Evolutionary conservation across 2,329 filamentous ascomycete species (phyloP), one percentile per base, ranked within the genome.

Genomic region (Pseudocercospora cruenta): DNA sequence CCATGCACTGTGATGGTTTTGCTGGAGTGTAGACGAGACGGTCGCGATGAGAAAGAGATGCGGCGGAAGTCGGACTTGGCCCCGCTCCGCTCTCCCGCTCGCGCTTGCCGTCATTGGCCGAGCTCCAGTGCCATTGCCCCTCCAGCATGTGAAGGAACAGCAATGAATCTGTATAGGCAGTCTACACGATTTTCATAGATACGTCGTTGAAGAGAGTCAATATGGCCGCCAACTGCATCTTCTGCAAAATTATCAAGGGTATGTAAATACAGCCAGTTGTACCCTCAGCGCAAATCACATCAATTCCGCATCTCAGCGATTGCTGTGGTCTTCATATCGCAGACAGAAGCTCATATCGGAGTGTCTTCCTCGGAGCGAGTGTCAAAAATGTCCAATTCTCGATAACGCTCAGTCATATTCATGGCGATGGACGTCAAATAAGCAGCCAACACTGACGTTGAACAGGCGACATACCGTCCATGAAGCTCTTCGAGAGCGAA

Each of bases 191-290:
- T 19, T 19, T n/a, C n/a, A 43, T 16, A 10, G 4, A 19, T 43
- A 3, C 36, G 14, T 3, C 16, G 8, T n/a, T 19, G 2, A 1
- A 8, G 5, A 55, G 4, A 1, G 24, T 16, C 51, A 55, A 2
- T 4, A 77, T 77, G 75, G 74, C 75, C 19, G 84, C 90, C 62
- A 84, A 89, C 69, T 99, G 95, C 79, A 93, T 98, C 77, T 99
- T 99, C 84, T 99, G 95, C 86, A 96, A 93, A 81, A 98, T 99
- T 78, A 91, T 99, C 84, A 96, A 96, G 87, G 94, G 94, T 87
- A 80, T 61, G 74, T 28, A 36, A 12, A 10, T 10, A 10, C 31
- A 26, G 24, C 24, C 24, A 26, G 24, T 33, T 2, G 5, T 33
- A 12, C 9, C 31, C 9, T 33, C 31, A 1, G 8, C 31, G 31